Conservation (phyloP, 352 stramenopile genomes). For the Thalassiosira pacifica region DNA sequence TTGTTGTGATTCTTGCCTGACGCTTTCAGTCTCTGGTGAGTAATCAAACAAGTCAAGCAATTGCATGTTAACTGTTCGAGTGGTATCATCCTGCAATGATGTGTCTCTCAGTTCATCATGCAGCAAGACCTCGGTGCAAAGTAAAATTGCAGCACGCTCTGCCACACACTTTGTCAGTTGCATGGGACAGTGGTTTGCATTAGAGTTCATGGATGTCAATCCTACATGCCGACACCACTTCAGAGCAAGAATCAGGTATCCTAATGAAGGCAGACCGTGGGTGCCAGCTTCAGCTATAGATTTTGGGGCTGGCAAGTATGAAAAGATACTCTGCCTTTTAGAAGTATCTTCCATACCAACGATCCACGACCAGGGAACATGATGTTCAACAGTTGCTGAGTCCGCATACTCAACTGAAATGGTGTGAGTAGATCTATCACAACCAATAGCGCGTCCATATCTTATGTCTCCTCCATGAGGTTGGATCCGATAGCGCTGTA, state of each 20-base stretch:
- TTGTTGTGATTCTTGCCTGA: background rate
- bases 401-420: slow-evolving; percentile 64
- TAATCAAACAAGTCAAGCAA: slow-evolving; percentile 77
- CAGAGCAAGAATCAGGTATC: slow-evolving; percentile 75
- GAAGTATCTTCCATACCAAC: slow-evolving; percentile 73
- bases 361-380: slow-evolving; percentile 62
- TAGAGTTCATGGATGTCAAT: slow-evolving; percentile 18
- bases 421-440: slow-evolving; percentile 63
- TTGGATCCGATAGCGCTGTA: slow-evolving; percentile 20
- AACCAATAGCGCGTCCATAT: slow-evolving; percentile 62
- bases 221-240: slow-evolving; percentile 73
- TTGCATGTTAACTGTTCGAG: slow-evolving; percentile 66
- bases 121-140: slow-evolving; percentile 69
- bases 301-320: slow-evolving; percentile 60
- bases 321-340: slow-evolving; percentile 51
- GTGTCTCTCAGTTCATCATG: slow-evolving; percentile 57
- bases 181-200: slow-evolving; percentile 5
- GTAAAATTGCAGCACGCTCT: slow-evolving; percentile 63
- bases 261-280: slow-evolving; percentile 42
- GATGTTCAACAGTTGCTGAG: slow-evolving; percentile 26
- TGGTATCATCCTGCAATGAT: slow-evolving; percentile 8
- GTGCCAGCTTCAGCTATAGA: slow-evolving; percentile 55
- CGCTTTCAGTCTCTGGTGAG: slow-evolving; percentile 2
- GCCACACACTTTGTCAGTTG: slow-evolving; percentile 57
- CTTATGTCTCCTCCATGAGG: slow-evolving; percentile 19